Evolutionary conservation across 441 rosid genomes (phyloP), one percentile per base, ranked within the genome.

Genomic region (Gossypium gossypioides): DNA sequence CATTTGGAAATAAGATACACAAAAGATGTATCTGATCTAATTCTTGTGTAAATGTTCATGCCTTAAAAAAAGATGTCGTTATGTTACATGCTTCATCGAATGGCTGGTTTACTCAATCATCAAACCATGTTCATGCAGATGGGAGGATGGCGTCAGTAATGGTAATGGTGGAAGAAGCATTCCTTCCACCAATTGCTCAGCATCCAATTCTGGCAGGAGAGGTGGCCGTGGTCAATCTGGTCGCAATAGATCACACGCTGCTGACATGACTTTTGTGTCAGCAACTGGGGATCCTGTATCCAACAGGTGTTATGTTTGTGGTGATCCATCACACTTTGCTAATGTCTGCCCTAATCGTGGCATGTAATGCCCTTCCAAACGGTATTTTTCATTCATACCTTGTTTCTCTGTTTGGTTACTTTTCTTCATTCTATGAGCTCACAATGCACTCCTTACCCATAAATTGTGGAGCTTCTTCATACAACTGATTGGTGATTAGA

Each of bases 291-390:
- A 89, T 72, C 89, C 94, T 1, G 44, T 89, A 55, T 81, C 89
- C 32, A 87, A 86, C 22, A 85, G 93, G 76, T 94, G 99, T 74
- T 95, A 68, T 75, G 84, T 80, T 46, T 95, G 99, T 74, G 97
- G 97, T 46, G 99, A 95, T 81, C 99, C 98, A 69, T 89, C 96
- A 3, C 99, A 95, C 80, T 89, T 95, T 46, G 97, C 97, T 18
- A 91, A 86, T 68, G 87, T 70, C 73, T 95, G 99, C 81, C 95
- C 98, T n/a, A 86, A 82, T 68, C 96, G 95, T 57, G 86, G 83
- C 77, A 63, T 84, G 44, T 84, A 84, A 79, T 70, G 55, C 63
- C 29, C 29, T 51, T 12, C 25, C 46, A 18, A 71, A 60, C 18
- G 69, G 57, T 24, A 16, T 24, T 46, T 16, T 18, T 42, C 32